Conservation (phyloP, 1,284 basidiomycete species). For the Ceratobasidium sp. region DNA sequence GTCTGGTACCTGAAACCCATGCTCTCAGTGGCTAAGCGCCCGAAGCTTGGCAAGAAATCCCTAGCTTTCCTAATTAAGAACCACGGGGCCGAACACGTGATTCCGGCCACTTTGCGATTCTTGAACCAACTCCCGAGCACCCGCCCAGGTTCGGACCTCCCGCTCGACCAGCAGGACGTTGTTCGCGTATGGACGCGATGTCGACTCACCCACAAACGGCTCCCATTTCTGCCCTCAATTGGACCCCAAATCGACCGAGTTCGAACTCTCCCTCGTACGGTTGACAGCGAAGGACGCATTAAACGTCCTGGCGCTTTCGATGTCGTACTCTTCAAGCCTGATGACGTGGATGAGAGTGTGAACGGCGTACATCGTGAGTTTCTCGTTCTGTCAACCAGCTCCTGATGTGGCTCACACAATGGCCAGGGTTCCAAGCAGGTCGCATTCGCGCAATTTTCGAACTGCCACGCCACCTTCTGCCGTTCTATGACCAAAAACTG, state of each 20-base stretch:
- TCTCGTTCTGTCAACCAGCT: neutral
- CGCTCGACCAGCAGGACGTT: neutral
- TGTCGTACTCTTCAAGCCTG: neutral
- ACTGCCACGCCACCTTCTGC: neutral
- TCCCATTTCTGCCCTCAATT: neutral
- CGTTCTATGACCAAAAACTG: neutral
- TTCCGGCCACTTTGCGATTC: neutral
- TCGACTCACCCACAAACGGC: neutral
- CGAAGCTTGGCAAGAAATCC: neutral
- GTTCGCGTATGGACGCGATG: neutral
- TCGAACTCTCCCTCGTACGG: neutral
- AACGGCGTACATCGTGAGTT: neutral
- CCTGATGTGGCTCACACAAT: neutral
- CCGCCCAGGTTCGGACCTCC: neutral
- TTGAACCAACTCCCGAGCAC: neutral
- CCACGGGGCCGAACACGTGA: neutral
- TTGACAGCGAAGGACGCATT: neutral
- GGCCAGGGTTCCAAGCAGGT: conserved; percentile 7
- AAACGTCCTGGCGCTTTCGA: neutral
- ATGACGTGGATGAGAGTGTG: neutral
- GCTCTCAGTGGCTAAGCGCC: neutral
- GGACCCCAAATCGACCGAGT: neutral
- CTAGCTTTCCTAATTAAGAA: neutral
- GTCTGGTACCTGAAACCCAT: neutral
- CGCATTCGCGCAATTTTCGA: conserved; percentile 19